Conservation (phyloP, 352 stramenopile species). For the Phytophthora fragariae region DNA sequence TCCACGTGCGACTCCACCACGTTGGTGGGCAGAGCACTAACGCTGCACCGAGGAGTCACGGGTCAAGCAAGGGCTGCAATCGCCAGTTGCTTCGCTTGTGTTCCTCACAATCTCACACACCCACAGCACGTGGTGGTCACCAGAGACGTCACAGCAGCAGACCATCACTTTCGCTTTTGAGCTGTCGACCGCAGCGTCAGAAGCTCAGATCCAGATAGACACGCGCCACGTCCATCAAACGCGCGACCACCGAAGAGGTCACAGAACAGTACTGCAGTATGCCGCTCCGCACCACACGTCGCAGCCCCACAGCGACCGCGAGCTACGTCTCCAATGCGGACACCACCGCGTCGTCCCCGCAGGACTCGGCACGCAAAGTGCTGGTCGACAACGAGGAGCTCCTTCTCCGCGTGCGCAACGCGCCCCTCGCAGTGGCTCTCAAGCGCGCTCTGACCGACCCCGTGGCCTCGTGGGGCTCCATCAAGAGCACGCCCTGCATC, state of each 20-base stretch:
- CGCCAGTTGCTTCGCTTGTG: conserved; percentile 11
- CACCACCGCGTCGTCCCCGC: conserved; percentile 20
- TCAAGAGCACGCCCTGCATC: conserved; percentile 19
- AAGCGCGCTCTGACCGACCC: conserved; percentile 36
- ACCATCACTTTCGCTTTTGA: neutral
- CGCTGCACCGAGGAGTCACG: neutral
- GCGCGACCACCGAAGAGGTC: conserved; percentile 18
- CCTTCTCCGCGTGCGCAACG: conserved; percentile 24
- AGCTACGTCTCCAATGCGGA: conserved; percentile 24
- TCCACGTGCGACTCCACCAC: neutral
- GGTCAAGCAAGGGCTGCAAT: neutral
- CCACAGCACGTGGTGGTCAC: neutral
- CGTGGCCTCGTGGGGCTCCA: conserved; percentile 26
- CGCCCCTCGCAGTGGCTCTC: conserved; percentile 19
- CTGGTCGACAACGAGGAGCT: conserved; percentile 41
- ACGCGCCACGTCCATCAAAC: conserved; percentile 1
- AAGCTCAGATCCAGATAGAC: conserved; percentile 23
- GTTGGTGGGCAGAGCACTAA: neutral
- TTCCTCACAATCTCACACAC: conserved; percentile 22
- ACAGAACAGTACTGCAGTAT: conserved; percentile 3
- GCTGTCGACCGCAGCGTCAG: neutral
- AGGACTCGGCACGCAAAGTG: conserved; percentile 26
- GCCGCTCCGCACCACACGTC: conserved; percentile 30
- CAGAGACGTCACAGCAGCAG: neutral
- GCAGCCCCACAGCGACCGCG: conserved; percentile 6